phyloP scores from a whole-genome alignment of 805 yeast species.

The Yamadazyma paraphyllophila region DNA sequence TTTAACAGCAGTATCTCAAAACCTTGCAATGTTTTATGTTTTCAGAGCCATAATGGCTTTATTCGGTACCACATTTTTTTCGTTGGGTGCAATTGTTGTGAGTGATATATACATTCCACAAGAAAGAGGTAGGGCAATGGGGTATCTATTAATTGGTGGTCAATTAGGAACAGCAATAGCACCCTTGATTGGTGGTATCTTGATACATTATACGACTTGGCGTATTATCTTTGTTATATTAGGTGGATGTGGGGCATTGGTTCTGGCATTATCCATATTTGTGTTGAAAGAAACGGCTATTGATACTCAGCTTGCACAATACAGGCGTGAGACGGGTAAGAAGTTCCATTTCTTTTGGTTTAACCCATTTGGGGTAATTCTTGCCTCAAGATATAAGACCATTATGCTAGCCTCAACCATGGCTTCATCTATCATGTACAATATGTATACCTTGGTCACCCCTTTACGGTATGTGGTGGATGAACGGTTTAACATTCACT shows the following conservation, averaged over 20 bases:
- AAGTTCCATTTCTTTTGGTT: constrained; percentile 27
- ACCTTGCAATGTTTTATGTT: constrained; percentile 51
- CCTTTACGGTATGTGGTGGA: constrained; percentile 55
- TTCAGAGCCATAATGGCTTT: constrained; percentile 48
- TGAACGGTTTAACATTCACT: constrained; percentile 47
- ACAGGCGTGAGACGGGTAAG: constrained; percentile 9
- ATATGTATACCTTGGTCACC: constrained; percentile 50
- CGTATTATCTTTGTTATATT: constrained; percentile 50
- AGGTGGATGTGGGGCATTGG: constrained; percentile 39
- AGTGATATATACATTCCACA: constrained; percentile 49
- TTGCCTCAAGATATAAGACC: constrained; percentile 38
- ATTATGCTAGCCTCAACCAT: constrained; percentile 41
- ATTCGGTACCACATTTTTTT: constrained; percentile 52
- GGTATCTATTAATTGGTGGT: constrained; percentile 45
- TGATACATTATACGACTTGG: constrained; percentile 50
- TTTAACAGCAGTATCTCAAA: constrained; percentile 43
- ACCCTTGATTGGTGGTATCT: constrained; percentile 51
- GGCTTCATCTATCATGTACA: constrained; percentile 38
- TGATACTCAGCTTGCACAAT: constrained; percentile 17
- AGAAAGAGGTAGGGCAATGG: constrained; percentile 50
- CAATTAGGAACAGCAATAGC: constrained; percentile 53
- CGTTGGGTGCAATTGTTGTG: constrained; percentile 48
- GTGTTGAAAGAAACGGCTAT: constrained; percentile 46
- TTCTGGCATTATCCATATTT: constrained; percentile 30
- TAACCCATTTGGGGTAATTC: constrained; percentile 44